Evolutionary conservation across 805 yeast species (phyloP).

Genomic region (Kodamaea neixiangensis): DNA sequence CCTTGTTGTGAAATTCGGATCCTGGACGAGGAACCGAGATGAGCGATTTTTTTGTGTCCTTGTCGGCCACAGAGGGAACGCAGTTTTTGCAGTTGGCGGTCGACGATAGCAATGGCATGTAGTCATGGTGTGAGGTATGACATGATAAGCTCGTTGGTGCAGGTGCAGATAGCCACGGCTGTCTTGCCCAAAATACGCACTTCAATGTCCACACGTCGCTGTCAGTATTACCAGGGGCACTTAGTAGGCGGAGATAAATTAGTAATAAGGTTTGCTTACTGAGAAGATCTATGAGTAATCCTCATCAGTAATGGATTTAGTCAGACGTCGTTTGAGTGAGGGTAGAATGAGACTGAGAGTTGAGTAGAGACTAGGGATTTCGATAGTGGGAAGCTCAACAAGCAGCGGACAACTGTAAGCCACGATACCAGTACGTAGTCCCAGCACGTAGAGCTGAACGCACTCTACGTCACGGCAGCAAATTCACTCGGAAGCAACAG

Average conservation of each 20-base stretch:
- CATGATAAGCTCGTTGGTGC: background rate
- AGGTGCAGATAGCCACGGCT: background rate
- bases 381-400: background rate
- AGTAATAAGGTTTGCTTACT: background rate
- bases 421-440: too few species aligned
- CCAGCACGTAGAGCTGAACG: too few species aligned
- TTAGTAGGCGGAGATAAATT: background rate
- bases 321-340: too few species aligned
- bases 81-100: too few species aligned
- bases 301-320: too few species aligned
- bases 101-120: background rate
- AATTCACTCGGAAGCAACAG: background rate
- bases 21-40: background rate
- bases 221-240: background rate
- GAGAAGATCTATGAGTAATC: background rate
- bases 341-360: too few species aligned
- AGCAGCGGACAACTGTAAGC: background rate
- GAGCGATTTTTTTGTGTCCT: background rate
- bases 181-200: background rate
- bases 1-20: background rate
- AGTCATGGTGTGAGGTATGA: background rate
- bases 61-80: background rate
- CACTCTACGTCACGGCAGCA: too few species aligned
- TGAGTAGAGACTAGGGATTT: too few species aligned
- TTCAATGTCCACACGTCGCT: background rate